Evolutionary conservation across 345 rosid genomes (phyloP), one percentile per base, ranked within the genome.

Genomic region (Psidium friedrichsthalianum): DNA sequence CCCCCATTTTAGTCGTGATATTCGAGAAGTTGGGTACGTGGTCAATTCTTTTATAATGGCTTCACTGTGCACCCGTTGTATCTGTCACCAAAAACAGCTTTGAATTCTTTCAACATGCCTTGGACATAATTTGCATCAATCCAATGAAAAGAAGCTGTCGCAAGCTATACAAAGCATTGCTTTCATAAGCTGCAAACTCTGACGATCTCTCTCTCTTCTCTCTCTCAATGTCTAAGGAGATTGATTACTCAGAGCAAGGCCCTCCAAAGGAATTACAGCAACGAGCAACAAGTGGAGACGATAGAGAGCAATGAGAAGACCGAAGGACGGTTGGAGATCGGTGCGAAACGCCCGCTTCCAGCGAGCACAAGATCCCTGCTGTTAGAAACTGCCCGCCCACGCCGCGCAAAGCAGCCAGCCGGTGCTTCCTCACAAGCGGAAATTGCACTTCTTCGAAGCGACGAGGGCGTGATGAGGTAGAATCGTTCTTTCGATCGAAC

Each of bases 311-410:
- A 22, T 52, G 64, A 52, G 74, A 83, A 20, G 61, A 57, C 64
- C 36, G 40, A 56, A 25, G 21, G 24, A 32, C 13, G 86, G 82
- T 36, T 36, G 86, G 86, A 55, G 88, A 85, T 9, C 83, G 81
- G 69, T 91, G 92, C 89, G 87, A 78, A 82, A 92, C 94, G 24
- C 93, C 94, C 47, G 89, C 87, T 53, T 90, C 93, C 1, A 85
- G 87, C 32, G 89, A 91, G 47, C 87, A 87, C 86, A 90, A 88
- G 91, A 92, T 91, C 87, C 90, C 92, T 40, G n/a, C 44, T 7
- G 74, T 84, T 54, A 82, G 82, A 51, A 90, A 91, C 83, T 92
- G 94, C 88, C 94, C 94, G 13, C 88, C 91, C 44, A 89, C 92
- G 21, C 94, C 94, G 1, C 89, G n/a, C 69, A 92, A 91, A 57